Evolutionary conservation across 371 early-diverging fungal genomes (phyloP).

Genomic region (Mortierella sp.): DNA sequence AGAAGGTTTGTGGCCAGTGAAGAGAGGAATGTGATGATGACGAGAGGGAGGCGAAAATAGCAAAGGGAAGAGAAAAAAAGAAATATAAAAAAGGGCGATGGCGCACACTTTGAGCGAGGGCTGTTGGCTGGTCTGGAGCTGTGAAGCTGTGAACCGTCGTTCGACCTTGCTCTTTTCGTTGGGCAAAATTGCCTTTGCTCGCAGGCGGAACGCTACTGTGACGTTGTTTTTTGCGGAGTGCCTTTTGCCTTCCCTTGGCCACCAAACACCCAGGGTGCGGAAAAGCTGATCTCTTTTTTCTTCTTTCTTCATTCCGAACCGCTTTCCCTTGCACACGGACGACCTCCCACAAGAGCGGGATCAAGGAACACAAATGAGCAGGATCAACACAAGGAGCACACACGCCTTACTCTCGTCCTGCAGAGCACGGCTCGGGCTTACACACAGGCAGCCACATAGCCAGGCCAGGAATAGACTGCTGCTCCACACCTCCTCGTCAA

Average conservation of each 20-base stretch:
- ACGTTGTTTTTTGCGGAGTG: constrained; percentile 31
- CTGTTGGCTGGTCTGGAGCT: not conserved
- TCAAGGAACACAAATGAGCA: constrained; percentile 27
- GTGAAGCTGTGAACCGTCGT: not conserved
- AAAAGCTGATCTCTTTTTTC: constrained; percentile 9
- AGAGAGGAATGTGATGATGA: not conserved
- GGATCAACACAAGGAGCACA: constrained; percentile 35
- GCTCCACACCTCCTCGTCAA: not conserved
- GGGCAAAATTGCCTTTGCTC: not conserved
- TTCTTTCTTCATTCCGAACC: not conserved
- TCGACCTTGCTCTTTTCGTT: not conserved
- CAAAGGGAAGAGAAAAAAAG: not conserved
- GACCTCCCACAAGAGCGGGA: not conserved
- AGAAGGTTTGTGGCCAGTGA: not conserved
- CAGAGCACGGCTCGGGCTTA: constrained; percentile 14
- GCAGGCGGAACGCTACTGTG: not conserved
- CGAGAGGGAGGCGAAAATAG: not conserved
- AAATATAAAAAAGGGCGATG: constrained; percentile 3
- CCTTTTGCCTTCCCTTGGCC: not conserved
- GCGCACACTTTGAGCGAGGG: not conserved
- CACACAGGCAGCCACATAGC: not conserved
- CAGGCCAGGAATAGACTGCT: constrained; percentile 8
- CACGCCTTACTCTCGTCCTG: constrained; percentile 23
- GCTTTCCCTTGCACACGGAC: not conserved
- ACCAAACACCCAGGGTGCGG: not conserved